These are phyloP conservation scores for Trametes elegans DNA, from an alignment of 768 basidiomycete genomes.

Conservation along the genomic window DNA sequence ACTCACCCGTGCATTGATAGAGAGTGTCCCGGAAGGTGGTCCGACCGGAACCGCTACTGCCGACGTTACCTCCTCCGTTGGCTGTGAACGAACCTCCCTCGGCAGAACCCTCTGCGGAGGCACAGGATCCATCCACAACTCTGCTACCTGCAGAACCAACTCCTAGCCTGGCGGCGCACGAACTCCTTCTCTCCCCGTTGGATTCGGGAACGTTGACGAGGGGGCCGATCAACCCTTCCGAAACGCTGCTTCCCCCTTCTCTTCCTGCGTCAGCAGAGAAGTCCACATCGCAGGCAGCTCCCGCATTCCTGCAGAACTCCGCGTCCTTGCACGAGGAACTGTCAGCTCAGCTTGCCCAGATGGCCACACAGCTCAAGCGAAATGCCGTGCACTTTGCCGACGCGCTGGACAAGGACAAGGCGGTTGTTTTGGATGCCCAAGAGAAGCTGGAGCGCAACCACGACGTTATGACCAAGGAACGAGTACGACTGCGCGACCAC, in stretches of 20 bases:
- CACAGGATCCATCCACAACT: conserved; percentile 15
- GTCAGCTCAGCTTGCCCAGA: conserved; percentile 68
- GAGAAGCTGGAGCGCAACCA: conserved; percentile 74
- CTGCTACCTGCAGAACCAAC: conserved; percentile 27
- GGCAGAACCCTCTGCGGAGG: conserved; percentile 22
- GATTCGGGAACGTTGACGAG: conserved; percentile 25
- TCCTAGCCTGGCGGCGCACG: conserved; percentile 29
- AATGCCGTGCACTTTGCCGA: conserved; percentile 80
- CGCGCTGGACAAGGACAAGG: conserved; percentile 71
- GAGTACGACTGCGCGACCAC: conserved; percentile 46
- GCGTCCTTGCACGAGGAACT: conserved; percentile 70
- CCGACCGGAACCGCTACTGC: conserved; percentile 50
- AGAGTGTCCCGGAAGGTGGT: conserved; percentile 39
- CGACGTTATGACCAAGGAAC: conserved; percentile 64
- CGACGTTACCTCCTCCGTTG: conserved; percentile 48
- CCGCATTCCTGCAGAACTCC: conserved; percentile 52
- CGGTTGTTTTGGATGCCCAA: conserved; percentile 62
- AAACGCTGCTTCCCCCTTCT: conserved; percentile 30
- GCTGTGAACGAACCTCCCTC: conserved; percentile 7
- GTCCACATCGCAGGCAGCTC: conserved; percentile 13
- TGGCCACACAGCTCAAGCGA: conserved; percentile 85
- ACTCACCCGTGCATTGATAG: conserved; percentile 28
- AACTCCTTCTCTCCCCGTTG: conserved; percentile 41
- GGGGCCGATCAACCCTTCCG: conserved; percentile 25
- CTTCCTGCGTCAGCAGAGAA: conserved; percentile 23